phyloP scores from a whole-genome alignment of 805 yeast genomes.

The Zygosaccharomyces siamensis region DNA sequence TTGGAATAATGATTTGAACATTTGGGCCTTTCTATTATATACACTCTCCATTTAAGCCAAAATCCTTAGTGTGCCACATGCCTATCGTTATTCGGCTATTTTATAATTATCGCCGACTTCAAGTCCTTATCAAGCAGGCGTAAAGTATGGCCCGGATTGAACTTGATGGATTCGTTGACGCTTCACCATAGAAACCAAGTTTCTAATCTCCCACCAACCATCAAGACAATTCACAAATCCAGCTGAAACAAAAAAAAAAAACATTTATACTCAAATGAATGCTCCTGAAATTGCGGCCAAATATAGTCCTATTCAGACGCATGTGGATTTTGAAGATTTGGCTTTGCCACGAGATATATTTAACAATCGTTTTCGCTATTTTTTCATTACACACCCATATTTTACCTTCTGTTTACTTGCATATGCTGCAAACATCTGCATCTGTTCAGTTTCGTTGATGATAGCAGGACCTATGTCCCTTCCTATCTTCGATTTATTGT shows the following conservation, averaged over 20 bases:
- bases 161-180: background rate
- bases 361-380: background rate
- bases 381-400: background rate
- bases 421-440: background rate
- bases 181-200: background rate
- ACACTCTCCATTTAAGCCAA: background rate
- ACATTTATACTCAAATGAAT: background rate
- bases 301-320: background rate
- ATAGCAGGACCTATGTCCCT: background rate
- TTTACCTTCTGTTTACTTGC: background rate
- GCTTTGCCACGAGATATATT: conserved; percentile 1
- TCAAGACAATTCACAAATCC: background rate
- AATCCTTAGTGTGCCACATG: background rate
- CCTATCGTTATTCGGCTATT: background rate
- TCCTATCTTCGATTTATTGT: background rate
- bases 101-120: background rate
- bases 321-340: background rate
- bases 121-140: background rate
- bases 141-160: background rate
- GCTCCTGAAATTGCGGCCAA: background rate
- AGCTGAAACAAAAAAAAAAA: background rate
- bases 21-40: background rate
- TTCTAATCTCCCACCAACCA: background rate
- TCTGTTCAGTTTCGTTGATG: background rate
- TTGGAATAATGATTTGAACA: background rate